phyloP scores from a whole-genome alignment of 768 basidiomycete species.

The Thelephora aurantiotincta region DNA sequence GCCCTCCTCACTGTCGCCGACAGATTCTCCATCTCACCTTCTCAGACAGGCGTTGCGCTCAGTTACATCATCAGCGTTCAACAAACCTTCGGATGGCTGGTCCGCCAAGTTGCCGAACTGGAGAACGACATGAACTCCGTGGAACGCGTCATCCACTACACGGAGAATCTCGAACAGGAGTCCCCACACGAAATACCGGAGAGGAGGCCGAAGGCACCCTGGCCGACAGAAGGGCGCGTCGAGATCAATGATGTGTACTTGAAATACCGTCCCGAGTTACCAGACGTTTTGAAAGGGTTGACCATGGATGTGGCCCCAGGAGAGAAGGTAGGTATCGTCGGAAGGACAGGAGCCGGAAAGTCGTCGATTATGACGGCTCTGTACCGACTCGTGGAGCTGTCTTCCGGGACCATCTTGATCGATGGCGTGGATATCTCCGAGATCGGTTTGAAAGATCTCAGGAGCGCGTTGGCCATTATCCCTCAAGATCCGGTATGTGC shows the following conservation, averaged over 20 bases:
- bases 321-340: slow-evolving; percentile 90
- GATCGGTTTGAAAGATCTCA: slow-evolving; percentile 63
- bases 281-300: slow-evolving; percentile 74
- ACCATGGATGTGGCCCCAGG: slow-evolving; percentile 55
- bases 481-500: slow-evolving; percentile 65
- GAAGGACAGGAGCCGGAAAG: slow-evolving; percentile 79
- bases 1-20: slow-evolving; percentile 66
- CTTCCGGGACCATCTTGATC: slow-evolving; percentile 59
- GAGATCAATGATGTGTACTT: slow-evolving; percentile 66
- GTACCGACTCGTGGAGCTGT: slow-evolving; percentile 72
- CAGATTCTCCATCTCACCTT: slow-evolving; percentile 61
- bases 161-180: slow-evolving; percentile 70
- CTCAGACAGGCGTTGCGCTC: slow-evolving; percentile 63
- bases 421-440: slow-evolving; percentile 77
- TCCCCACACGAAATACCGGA: slow-evolving; percentile 53
- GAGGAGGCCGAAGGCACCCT: slow-evolving; percentile 40
- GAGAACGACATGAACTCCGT: slow-evolving; percentile 94
- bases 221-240: slow-evolving; percentile 67
- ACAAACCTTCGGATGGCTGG: slow-evolving; percentile 64
- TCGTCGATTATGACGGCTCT: slow-evolving; percentile 83
- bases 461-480: slow-evolving; percentile 60
- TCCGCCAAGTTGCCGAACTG: slow-evolving; percentile 69
- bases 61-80: slow-evolving; percentile 74
- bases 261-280: slow-evolving; percentile 79
- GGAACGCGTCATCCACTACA: slow-evolving; percentile 75